phyloP scores from a whole-genome alignment of 768 basidiomycete species.

The Omphalotus guepiniiformis region DNA sequence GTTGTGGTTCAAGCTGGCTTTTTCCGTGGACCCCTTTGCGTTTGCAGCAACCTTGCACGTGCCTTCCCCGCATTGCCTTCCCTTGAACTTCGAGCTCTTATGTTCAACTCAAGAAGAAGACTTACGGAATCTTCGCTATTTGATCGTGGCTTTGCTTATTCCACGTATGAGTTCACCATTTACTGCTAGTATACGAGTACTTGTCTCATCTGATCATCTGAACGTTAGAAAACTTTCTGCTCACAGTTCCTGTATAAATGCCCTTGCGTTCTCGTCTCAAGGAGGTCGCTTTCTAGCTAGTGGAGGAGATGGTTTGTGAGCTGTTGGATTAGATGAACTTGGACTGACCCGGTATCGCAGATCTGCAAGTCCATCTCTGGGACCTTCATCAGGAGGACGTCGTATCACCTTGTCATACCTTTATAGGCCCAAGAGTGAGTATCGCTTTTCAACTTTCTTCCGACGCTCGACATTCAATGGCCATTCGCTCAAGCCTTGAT shows the following conservation, averaged over 20 bases:
- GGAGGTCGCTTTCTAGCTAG: constrained; percentile 62
- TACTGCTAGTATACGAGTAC: too few species aligned
- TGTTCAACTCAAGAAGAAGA: too few species aligned
- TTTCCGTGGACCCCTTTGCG: too few species aligned
- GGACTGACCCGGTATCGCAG: constrained; percentile 27
- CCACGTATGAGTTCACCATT: constrained; percentile 12
- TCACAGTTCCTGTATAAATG: constrained; percentile 65
- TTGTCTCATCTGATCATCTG: too few species aligned
- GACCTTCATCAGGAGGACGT: constrained; percentile 62
- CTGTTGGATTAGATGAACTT: constrained; percentile 3
- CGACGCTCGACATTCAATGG: neutral
- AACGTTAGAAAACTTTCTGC: constrained; percentile 30
- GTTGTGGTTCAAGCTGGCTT: too few species aligned
- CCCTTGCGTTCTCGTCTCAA: constrained; percentile 54
- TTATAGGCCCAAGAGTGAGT: constrained; percentile 45
- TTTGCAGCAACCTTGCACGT: too few species aligned
- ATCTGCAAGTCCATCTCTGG: constrained; percentile 56
- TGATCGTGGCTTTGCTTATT: constrained; percentile 20
- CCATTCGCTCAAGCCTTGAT: constrained; percentile 11
- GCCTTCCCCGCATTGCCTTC: too few species aligned
- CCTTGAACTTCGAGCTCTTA: too few species aligned
- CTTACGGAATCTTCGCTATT: constrained; percentile 14
- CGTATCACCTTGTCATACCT: constrained; percentile 32
- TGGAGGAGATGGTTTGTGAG: constrained; percentile 60
- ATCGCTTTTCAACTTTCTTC: neutral